phyloP scores from a whole-genome alignment of 352 stramenopile species.

The Phytopythium kandeliae region DNA sequence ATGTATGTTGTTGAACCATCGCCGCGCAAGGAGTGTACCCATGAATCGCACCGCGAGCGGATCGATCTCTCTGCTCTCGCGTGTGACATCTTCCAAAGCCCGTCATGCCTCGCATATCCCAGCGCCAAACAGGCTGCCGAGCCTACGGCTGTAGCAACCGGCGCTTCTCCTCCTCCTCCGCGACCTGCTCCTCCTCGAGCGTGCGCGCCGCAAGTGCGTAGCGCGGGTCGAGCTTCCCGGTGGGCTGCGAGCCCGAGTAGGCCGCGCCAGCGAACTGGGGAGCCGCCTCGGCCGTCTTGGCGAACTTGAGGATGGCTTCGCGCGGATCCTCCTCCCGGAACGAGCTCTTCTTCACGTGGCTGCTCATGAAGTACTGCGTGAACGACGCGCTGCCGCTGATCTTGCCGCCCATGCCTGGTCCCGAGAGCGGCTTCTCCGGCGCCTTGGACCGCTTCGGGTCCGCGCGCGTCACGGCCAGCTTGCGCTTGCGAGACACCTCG shows the following conservation, averaged over 20 bases:
- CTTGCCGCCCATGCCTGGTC: constrained; percentile 68
- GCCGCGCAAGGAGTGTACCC: too few relatives aligned
- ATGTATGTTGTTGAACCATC: too few relatives aligned
- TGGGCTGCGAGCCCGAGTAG: constrained; percentile 45
- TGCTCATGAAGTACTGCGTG: constrained; percentile 87
- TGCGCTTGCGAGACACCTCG: constrained; percentile 58
- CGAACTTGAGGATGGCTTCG: constrained; percentile 84
- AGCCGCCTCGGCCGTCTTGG: constrained; percentile 61
- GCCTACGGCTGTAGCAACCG: constrained; percentile 65
- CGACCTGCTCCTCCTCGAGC: constrained; percentile 72
- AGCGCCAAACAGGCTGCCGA: not conserved
- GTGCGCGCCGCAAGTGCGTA: constrained; percentile 74
- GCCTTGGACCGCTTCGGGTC: constrained; percentile 73
- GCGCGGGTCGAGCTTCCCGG: constrained; percentile 58
- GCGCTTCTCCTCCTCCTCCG: constrained; percentile 71
- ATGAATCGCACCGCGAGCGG: too few relatives aligned
- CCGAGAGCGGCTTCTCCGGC: constrained; percentile 68
- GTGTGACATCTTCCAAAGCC: too few relatives aligned
- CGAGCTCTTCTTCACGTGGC: constrained; percentile 79
- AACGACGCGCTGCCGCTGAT: constrained; percentile 80
- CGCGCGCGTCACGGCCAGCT: constrained; percentile 57
- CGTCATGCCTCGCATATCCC: too few relatives aligned
- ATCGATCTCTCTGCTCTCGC: too few relatives aligned
- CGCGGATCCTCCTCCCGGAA: constrained; percentile 84
- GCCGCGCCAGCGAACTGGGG: constrained; percentile 62